Percentiles rank a stretch among this genome's conserved stretches.
Evolutionary conservation across 768 basidiomycete species (phyloP).

Genomic region (Porpolomopsis calyptriformis): DNA sequence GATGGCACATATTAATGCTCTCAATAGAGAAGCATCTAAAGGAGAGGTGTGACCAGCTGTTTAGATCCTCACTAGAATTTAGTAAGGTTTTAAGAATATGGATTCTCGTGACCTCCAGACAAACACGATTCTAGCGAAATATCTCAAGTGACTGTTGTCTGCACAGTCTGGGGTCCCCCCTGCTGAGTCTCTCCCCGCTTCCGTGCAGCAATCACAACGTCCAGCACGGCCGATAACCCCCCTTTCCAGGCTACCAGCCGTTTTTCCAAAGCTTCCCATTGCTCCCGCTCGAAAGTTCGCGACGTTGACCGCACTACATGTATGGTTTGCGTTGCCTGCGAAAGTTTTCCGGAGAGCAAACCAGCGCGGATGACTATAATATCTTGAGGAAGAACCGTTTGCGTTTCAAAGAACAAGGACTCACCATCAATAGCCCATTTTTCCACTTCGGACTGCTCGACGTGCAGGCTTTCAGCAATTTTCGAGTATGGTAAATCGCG

Average conservation of each 20-base stretch:
- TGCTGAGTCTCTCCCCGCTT: slow-evolving; percentile 18
- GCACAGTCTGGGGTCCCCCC: slow-evolving; percentile 17
- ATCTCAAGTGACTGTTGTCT: slow-evolving; percentile 3
- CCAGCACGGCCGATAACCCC: slow-evolving; percentile 56
- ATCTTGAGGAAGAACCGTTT: slow-evolving; percentile 3
- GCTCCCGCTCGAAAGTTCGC: slow-evolving; percentile 62
- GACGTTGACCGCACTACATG: slow-evolving; percentile 65
- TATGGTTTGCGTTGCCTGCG: slow-evolving; percentile 65
- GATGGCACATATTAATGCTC: background rate
- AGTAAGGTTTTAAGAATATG: too few species aligned
- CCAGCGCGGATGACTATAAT: slow-evolving; percentile 66
- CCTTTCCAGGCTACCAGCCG: slow-evolving; percentile 70
- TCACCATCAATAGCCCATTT: slow-evolving; percentile 82
- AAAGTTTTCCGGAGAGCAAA: slow-evolving; percentile 72
- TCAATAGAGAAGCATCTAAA: too few species aligned
- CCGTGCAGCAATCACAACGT: slow-evolving; percentile 53
- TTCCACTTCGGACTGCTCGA: slow-evolving; percentile 59
- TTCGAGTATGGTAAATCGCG: slow-evolving; percentile 60
- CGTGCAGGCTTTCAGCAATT: slow-evolving; percentile 58
- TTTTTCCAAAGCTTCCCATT: slow-evolving; percentile 73
- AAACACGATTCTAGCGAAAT: too few species aligned
- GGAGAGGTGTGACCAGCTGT: too few species aligned
- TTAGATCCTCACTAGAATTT: too few species aligned
- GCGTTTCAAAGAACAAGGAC: slow-evolving; percentile 8
- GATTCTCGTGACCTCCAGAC: too few species aligned